Percentiles rank a stretch among this genome's conserved stretches.
Evolutionary conservation across 495 filamentous ascomycete species (phyloP).

Genomic region (Tuber indicum): DNA sequence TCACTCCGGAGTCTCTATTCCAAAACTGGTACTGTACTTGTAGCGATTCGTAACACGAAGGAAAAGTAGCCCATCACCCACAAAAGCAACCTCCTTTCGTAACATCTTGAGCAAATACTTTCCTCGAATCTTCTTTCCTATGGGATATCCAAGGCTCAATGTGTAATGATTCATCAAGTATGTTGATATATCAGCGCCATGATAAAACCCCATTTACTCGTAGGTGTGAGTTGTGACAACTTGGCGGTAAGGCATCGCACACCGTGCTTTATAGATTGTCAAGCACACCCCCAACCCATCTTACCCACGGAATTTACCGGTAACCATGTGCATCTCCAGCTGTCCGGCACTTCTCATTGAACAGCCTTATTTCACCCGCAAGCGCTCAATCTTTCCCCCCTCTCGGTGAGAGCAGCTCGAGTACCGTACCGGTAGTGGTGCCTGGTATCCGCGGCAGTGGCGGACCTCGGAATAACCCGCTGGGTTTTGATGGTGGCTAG

Average conservation of each 20-base stretch:
- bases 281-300: too few species aligned
- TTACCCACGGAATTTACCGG: not conserved
- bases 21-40: not conserved
- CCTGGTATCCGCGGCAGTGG: not conserved
- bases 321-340: not conserved
- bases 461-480: not conserved
- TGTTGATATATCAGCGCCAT: not conserved
- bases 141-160: not conserved
- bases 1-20: not conserved
- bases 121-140: not conserved
- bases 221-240: not conserved
- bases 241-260: not conserved
- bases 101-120: not conserved
- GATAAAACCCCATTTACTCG: too few species aligned
- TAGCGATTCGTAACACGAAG: not conserved
- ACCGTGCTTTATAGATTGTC: not conserved
- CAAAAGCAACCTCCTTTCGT: not conserved
- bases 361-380: not conserved
- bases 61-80: not conserved
- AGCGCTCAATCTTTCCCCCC: not conserved
- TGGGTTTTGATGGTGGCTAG: not conserved
- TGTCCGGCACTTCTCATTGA: not conserved
- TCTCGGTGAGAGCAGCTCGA: not conserved
- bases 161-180: not conserved
- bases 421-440: not conserved